Evolutionary conservation across 176 grass and related monocot species (phyloP).

Genomic region (Musa troglodytarum): DNA sequence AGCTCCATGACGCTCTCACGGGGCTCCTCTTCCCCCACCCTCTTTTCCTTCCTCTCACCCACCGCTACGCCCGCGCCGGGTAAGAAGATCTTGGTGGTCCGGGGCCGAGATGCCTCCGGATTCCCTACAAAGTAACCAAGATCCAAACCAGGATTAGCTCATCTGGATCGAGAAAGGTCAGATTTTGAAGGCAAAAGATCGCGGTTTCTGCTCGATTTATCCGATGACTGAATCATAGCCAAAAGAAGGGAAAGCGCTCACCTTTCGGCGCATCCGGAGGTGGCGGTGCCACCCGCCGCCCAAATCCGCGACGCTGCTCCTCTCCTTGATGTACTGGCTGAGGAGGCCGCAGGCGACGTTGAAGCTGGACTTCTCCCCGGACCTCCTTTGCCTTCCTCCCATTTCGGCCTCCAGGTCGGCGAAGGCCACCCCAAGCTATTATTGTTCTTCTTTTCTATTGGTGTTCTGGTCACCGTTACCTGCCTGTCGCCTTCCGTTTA

Average conservation of each 20-base stretch:
- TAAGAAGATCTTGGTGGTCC: not conserved
- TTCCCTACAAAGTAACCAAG: not conserved
- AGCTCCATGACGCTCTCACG: not conserved
- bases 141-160: too few relatives aligned
- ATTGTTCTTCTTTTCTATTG: not conserved
- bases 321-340: conserved; percentile 61
- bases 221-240: not conserved
- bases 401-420: not conserved
- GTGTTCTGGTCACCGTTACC: not conserved
- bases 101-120: not conserved
- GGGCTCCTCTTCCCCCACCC: not conserved
- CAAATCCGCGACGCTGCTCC: too few relatives aligned
- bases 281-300: not conserved
- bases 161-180: too few relatives aligned
- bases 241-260: not conserved
- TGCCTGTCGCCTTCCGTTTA: not conserved
- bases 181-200: not conserved
- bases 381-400: not conserved
- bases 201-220: not conserved
- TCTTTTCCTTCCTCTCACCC: not conserved
- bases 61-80: not conserved
- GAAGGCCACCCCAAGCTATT: not conserved
- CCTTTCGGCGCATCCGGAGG: not conserved
- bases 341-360: conserved; percentile 47
- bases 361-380: conserved; percentile 54